Evolutionary conservation across 2,329 filamentous ascomycete species (phyloP).

Genomic region (Colletotrichum spaethianum): DNA sequence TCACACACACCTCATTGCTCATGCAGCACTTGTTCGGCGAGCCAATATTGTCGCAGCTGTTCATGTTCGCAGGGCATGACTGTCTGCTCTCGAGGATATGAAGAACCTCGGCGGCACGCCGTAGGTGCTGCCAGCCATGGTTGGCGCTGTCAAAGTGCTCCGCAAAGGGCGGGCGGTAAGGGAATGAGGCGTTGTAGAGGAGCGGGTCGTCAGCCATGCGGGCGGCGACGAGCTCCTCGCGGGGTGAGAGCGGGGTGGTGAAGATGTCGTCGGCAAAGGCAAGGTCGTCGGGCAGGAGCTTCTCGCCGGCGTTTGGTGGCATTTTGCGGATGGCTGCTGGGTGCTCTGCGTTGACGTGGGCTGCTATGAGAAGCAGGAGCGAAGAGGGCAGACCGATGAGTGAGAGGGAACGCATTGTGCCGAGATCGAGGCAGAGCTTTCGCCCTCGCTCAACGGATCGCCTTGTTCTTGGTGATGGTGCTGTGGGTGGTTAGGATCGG

Average conservation of each 20-base stretch:
- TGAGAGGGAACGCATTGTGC: slow-evolving; percentile 56
- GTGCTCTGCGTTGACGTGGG: slow-evolving; percentile 54
- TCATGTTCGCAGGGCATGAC: slow-evolving; percentile 78
- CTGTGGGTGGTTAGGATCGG: slow-evolving; percentile 13
- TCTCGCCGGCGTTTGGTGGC: slow-evolving; percentile 78
- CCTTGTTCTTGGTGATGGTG: background rate
- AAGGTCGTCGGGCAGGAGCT: slow-evolving; percentile 80
- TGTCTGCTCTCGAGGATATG: slow-evolving; percentile 68
- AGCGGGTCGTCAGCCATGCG: slow-evolving; percentile 46
- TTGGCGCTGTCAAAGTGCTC: slow-evolving; percentile 56
- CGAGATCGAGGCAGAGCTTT: background rate
- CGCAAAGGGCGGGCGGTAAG: slow-evolving; percentile 66
- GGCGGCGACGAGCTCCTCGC: slow-evolving; percentile 50
- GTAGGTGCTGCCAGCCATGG: slow-evolving; percentile 50
- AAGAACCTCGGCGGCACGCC: slow-evolving; percentile 62
- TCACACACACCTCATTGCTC: slow-evolving; percentile 75
- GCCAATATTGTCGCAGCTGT: slow-evolving; percentile 74
- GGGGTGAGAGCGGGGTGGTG: slow-evolving; percentile 44
- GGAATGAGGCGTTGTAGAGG: slow-evolving; percentile 39
- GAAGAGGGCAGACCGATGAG: slow-evolving; percentile 59
- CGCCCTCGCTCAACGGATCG: background rate
- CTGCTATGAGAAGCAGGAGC: slow-evolving; percentile 61
- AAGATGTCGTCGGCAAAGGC: slow-evolving; percentile 56
- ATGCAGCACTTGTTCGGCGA: slow-evolving; percentile 81
- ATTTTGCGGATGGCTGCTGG: slow-evolving; percentile 81